Conservation (phyloP, 1,139 yeast genomes). For the Scheffersomyces quercinus region DNA sequence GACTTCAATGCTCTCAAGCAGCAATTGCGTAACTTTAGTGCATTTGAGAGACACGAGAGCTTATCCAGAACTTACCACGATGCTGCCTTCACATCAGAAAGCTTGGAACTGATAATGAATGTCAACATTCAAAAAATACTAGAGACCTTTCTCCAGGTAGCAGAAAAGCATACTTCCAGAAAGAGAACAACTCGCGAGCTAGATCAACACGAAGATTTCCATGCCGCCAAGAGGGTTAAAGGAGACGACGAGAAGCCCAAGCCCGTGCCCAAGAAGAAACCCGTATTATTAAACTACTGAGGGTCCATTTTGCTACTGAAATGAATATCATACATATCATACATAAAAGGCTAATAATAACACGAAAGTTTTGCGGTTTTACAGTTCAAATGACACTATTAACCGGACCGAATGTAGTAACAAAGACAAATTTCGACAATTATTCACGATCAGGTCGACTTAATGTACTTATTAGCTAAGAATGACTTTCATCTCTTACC, state of each 20-base stretch:
- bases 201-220: constrained; percentile 2
- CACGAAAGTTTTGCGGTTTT: no score
- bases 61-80: neutral
- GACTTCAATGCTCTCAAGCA: neutral
- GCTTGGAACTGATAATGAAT: neutral
- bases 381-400: no score
- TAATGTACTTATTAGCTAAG: no score
- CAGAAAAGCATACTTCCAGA: constrained; percentile 5
- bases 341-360: no score
- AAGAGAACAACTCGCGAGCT: constrained; percentile 5
- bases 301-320: no score
- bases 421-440: no score
- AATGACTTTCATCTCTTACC: no score
- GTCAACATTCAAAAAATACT: constrained; percentile 4
- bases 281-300: constrained; percentile 15
- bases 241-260: neutral
- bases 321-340: no score
- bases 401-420: no score
- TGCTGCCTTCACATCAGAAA: neutral
- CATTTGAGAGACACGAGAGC: neutral
- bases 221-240: constrained; percentile 2
- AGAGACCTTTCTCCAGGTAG: constrained; percentile 2
- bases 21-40: neutral
- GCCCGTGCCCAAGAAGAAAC: constrained; percentile 5
- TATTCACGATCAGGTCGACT: no score